Evolutionary conservation across 345 rosid genomes (phyloP).

Genomic region (Melaleuca alternifolia): DNA sequence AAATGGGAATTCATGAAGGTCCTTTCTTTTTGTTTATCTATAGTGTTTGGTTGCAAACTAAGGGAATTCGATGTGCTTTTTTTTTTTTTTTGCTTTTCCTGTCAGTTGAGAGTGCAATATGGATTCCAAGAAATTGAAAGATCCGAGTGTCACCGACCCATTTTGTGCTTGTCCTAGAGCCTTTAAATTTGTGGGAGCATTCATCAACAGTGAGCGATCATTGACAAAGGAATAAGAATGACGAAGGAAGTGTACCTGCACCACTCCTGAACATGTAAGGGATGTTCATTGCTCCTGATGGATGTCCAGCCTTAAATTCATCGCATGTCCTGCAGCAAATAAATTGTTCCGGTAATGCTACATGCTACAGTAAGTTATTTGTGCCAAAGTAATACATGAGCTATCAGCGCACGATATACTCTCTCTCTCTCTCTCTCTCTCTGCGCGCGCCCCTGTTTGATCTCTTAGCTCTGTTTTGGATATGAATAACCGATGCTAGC

Average conservation of each 20-base stretch:
- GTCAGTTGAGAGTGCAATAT: neutral
- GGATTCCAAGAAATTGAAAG: neutral
- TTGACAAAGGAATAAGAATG: neutral
- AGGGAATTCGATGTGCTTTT: too few species aligned
- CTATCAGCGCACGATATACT: neutral
- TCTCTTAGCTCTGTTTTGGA: neutral
- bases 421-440: neutral
- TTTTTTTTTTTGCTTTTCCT: neutral
- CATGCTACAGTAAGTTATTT: neutral
- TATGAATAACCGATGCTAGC: neutral
- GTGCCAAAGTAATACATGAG: neutral
- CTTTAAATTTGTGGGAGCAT: neutral
- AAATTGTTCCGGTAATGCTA: neutral
- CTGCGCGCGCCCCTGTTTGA: neutral
- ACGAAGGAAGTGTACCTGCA: constrained; percentile 2
- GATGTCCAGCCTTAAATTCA: constrained; percentile 22
- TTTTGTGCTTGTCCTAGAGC: neutral
- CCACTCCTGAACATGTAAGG: constrained; percentile 12
- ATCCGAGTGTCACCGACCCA: neutral
- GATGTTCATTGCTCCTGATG: constrained; percentile 18
- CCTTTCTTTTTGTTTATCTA: neutral
- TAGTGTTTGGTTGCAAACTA: neutral
- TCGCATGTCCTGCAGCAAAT: constrained; percentile 10
- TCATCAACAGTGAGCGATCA: neutral
- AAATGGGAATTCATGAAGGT: neutral